Base-by-base conservation (phyloP, 192 early-diverging fungal species). In the Allomyces macrogynus region DNA sequence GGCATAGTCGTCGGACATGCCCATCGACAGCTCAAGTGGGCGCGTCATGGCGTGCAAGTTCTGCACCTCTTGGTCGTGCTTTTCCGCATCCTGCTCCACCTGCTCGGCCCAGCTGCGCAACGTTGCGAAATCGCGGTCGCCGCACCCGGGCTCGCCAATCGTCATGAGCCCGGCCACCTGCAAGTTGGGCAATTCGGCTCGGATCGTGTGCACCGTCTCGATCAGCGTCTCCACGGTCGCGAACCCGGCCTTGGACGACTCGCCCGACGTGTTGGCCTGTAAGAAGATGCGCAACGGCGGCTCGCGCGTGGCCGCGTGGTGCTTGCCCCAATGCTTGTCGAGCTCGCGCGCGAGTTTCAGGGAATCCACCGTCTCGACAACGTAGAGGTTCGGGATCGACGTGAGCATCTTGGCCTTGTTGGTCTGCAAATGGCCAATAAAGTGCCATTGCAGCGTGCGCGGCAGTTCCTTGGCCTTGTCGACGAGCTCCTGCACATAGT, bases 1-100 rank as follows among this genome's bases (percentile, higher is more conserved):
- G 63, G 84, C 80, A 81, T 85, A 97, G 74, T 99, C 94, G 69
- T 83, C 86, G 24, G 93, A 96, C 95, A 99, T 99, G 43, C 95
- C 95, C 93, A 96, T 95, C 72, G 89, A 91, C 62, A 95, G 74
- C 73, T 90, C 89, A 54, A 96, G 70, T 10, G 69, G 67, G 20
- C 64, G 25, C 16, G 76, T 77, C 5, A 68, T 43, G 23, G 24
- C 57, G 3, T 63, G 44, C 61, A 64, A 44, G 63, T 77, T 62
- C 62, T 65, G 65, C 43, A 72, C 69, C 43, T 75, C 70, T 64
- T 80, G 70, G 24, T 67, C 64, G 24, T 24, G 25, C 24, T 66
- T 60, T 12, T 11, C 44, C 69, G 69, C 64, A 20, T 42, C 23
- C 54, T 60, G 3, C 3, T 42, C 12, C 42, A 61, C 61, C 12